Base-by-base conservation (phyloP, 1,139 yeast species). In the Nakaseomyces uthaithaninus region DNA sequence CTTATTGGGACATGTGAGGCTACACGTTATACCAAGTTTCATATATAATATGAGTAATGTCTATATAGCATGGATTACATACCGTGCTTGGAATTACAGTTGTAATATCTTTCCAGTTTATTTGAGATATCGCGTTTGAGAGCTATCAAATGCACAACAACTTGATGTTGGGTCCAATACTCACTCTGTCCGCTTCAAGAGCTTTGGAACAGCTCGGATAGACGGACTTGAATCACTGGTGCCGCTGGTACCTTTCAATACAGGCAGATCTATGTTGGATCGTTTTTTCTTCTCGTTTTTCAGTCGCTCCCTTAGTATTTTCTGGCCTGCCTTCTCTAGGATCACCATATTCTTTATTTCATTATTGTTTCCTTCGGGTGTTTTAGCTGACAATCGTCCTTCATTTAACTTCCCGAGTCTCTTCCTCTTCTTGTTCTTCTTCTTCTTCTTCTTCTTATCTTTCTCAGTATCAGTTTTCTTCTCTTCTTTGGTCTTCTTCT, bases 301-400 rank as follows among this genome's bases (percentile, higher is more conserved):
- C 27, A 23, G 22, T 14, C 33, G 22, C 12, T 53, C 49, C 38
- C 51, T 53, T 26, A 57, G 30, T 26, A 55, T 59, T 41, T 50
- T 51, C 38, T 50, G 54, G 8, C 60, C 60, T 7, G 60, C 60
- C n/a, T 53, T 59, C 36, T 57, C 62, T n/a, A 56, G 41, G 4
- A 57, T 55, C 2, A 55, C 60, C n/a, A 55, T 44, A 31, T 55
- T 56, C 11, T 52, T 48, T 31, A 49, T 49, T 23, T 41, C 45
- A 16, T 16, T 31, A 20, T 37, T 38, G 15, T 16, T 18, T 7
- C 23, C 19, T 5, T 15, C 22, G 16, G 27, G 35, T 26, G 28
- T 17, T 17, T 27, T 30, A 14, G 24, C 26, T 17, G 33, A 37
- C 19, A 20, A 11, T 6, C 19, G n/a, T 9, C 36, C 42, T 12